phyloP scores from a whole-genome alignment of 495 filamentous ascomycete genomes.

The Tetracladium setigerum region DNA sequence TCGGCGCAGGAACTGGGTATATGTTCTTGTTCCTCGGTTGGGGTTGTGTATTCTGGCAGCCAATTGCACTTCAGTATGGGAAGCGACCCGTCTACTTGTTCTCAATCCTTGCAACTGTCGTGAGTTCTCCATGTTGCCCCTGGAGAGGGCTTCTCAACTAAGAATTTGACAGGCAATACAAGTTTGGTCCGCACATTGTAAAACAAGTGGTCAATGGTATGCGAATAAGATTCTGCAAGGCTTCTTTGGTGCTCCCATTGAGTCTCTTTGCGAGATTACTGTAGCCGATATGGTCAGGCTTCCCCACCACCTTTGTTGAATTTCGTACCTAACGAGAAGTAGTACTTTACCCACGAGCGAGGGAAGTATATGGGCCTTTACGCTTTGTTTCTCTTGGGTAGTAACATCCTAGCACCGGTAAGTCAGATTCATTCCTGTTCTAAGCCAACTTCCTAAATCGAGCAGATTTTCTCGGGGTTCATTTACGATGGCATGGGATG shows the following conservation, averaged over 20 bases:
- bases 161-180: conserved; percentile 19
- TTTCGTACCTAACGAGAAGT: conserved; percentile 25
- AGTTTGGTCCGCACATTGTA: conserved; percentile 36
- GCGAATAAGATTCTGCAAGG: conserved; percentile 50
- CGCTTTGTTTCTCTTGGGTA: conserved; percentile 50
- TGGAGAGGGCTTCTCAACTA: background rate
- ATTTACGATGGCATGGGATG: conserved; percentile 54
- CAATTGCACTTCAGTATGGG: conserved; percentile 27
- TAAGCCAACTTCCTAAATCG: background rate
- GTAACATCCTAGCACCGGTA: conserved; percentile 50
- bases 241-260: conserved; percentile 59
- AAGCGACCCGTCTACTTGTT: conserved; percentile 24
- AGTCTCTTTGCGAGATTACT: conserved; percentile 53
- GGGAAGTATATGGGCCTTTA: conserved; percentile 60
- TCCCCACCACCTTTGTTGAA: conserved; percentile 37
- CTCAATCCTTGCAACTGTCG: conserved; percentile 20
- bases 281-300: conserved; percentile 44
- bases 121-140: background rate
- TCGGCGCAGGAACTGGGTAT: conserved; percentile 25
- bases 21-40: conserved; percentile 33
- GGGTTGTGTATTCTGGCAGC: conserved; percentile 28
- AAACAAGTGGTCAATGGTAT: conserved; percentile 50
- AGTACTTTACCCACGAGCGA: conserved; percentile 57
- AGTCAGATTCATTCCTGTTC: background rate
- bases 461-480: conserved; percentile 45